Conservation (phyloP, 768 basidiomycete genomes). For the Asterophora lycoperdoides region DNA sequence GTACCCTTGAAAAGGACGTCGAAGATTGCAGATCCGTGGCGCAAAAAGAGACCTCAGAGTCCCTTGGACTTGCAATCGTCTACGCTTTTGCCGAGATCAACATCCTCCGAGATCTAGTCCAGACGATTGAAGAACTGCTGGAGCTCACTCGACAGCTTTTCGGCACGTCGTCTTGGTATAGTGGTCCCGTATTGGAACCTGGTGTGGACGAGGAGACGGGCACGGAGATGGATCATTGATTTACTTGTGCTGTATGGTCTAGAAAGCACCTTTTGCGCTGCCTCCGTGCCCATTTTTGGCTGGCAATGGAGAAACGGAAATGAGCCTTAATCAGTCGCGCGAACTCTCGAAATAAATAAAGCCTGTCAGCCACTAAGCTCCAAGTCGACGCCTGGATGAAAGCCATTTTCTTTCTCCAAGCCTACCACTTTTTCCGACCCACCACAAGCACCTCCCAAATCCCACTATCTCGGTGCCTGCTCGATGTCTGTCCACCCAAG, state of each 20-base stretch:
- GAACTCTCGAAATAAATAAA: no score
- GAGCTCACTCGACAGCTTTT: conserved; percentile 40
- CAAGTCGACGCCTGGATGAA: no score
- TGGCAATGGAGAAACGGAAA: no score
- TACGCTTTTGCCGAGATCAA: conserved; percentile 43
- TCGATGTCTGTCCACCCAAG: conserved; percentile 3
- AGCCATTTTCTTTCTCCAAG: no score
- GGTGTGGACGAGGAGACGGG: not conserved
- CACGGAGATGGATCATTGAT: not conserved
- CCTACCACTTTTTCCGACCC: no score
- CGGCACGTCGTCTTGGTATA: conserved; percentile 42
- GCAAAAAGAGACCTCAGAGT: conserved; percentile 18
- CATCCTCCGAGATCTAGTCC: conserved; percentile 37
- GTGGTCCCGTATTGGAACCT: not conserved
- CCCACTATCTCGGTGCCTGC: no score
- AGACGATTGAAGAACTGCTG: conserved; percentile 38
- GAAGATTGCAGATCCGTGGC: conserved; percentile 27
- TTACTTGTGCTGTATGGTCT: not conserved
- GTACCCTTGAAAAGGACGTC: conserved; percentile 29
- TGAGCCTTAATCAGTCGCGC: no score
- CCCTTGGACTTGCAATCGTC: conserved; percentile 33
- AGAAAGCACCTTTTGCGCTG: no score
- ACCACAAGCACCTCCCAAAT: no score
- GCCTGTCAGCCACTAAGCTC: not conserved
- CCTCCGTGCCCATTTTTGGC: no score